Evolutionary conservation across 31 red algal genomes (phyloP), one percentile per base, ranked within the genome.

Genomic region (Pterothamnion heteromorphum): DNA sequence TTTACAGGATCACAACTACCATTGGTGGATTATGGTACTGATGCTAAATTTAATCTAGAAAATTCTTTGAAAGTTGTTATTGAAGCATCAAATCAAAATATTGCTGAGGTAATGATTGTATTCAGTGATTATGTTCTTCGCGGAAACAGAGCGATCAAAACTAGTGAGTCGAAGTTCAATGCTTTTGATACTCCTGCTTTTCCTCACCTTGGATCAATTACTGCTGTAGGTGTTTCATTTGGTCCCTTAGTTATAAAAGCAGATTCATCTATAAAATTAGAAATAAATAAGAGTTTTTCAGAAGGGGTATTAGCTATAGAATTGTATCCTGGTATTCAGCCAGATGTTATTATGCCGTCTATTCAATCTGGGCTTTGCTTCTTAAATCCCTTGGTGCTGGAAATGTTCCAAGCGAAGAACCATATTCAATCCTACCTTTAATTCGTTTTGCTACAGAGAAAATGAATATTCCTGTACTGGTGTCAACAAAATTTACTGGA

Each of bases 91-190:
- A 76, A 76, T 76, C 23, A 76, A 76, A 76, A 76, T 76, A 76
- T 76, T 76, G 72, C 72, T 30, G 72, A 76, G 72, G 72, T 76
- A 76, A 76, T 76, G 72, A 76, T 76, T 76, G 72, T 76, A 30
- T 76, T 76, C 30, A 76, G 30, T 76, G 26, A 76, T 76, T 26
- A 26, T 30, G 72, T 76, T 26, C 72, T 76, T 30, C 72, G 72
- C 26, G 72, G 72, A 30, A 76, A 76, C 72, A 26, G 72, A 32
- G 23, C 72, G 30, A 76, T 76, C 30, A 76, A 76, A 76, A 76
- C 72, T 76, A 76, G 72, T 76, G 72, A 76, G 30, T 76, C 72
- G 26, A 26, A 32, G 26, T 76, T 76, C 72, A 32, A 76, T 76
- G 72, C 72, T 30, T 76, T 76, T 76, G 72, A 32, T 26, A 76